Evolutionary conservation across 306 rosid species (phyloP).

Genomic region (Acacia confusa): DNA sequence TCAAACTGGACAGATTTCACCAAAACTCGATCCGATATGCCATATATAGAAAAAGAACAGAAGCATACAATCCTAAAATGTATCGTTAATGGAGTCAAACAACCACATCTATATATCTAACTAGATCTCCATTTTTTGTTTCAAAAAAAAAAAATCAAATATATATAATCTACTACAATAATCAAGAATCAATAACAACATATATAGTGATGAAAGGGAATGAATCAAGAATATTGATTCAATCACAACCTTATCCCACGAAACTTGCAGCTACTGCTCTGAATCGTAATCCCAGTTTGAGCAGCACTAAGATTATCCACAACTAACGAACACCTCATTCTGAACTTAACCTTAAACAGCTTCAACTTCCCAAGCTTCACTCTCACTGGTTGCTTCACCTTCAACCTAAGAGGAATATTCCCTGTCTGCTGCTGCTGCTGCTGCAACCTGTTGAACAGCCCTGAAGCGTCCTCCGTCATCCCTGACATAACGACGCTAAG

Average conservation of each 20-base stretch:
- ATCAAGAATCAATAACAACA: not conserved
- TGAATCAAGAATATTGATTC: not conserved
- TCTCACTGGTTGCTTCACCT: constrained; percentile 74
- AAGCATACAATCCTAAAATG: not conserved
- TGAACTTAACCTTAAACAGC: constrained; percentile 67
- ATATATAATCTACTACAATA: not conserved
- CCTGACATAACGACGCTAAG: constrained; percentile 52
- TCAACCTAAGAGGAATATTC: constrained; percentile 57
- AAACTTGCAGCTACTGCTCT: constrained; percentile 69
- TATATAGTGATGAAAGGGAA: not conserved
- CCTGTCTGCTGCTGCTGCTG: constrained; percentile 42
- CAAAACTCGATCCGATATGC: too few species aligned
- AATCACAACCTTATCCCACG: constrained; percentile 50
- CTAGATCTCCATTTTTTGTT: not conserved
- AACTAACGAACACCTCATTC: constrained; percentile 55
- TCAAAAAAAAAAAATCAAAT: not conserved
- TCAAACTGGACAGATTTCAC: too few species aligned
- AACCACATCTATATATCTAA: not conserved
- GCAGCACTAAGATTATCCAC: constrained; percentile 49
- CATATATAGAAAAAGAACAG: too few species aligned
- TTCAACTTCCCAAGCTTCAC: constrained; percentile 77
- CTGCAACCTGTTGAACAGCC: constrained; percentile 20
- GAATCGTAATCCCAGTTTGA: constrained; percentile 45
- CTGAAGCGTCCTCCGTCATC: constrained; percentile 49
- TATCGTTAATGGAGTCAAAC: not conserved